phyloP scores from a whole-genome alignment of 139 green algal species.

The Prasinococcaceae sp. region DNA sequence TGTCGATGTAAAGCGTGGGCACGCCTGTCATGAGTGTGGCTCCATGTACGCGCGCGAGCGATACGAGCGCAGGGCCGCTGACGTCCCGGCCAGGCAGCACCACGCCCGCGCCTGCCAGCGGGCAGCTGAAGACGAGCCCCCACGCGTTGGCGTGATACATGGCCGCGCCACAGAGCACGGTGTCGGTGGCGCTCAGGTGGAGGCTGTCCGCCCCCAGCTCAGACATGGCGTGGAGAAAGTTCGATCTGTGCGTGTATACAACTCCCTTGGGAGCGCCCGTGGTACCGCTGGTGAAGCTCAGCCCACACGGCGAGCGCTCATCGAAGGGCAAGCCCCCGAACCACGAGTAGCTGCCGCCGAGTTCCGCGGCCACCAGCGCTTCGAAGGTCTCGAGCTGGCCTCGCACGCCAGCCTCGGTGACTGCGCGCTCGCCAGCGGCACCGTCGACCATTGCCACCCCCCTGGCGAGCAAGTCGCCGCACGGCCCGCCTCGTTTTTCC shows the following conservation, averaged over 20 bases:
- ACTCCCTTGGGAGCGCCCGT: conserved; percentile 54
- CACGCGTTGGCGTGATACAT: conserved; percentile 67
- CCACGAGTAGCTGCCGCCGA: no score
- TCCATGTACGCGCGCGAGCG: conserved; percentile 33
- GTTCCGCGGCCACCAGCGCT: no score
- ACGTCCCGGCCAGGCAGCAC: conserved; percentile 56
- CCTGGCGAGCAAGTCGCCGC: no score
- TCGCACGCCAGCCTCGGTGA: no score
- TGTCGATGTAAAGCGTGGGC: conserved; percentile 53
- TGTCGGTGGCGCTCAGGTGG: conserved; percentile 18
- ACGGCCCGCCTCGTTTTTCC: no score
- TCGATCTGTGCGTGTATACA: conserved; percentile 52
- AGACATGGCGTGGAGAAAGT: conserved; percentile 53
- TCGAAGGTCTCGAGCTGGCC: no score
- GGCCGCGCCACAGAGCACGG: conserved; percentile 46
- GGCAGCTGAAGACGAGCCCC: conserved; percentile 44
- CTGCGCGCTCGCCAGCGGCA: no score
- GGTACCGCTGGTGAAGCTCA: conserved; percentile 66
- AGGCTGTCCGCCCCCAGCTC: conserved; percentile 29
- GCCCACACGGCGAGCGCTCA: conserved; percentile 45
- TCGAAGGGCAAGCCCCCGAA: conserved; percentile 34
- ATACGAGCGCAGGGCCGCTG: conserved; percentile 42
- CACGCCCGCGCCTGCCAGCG: conserved; percentile 46
- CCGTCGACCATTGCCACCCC: no score
- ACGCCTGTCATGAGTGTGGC: conserved; percentile 42